Base-by-base conservation (phyloP, 371 early-diverging fungal genomes). In the Capniomyces stellatus region DNA sequence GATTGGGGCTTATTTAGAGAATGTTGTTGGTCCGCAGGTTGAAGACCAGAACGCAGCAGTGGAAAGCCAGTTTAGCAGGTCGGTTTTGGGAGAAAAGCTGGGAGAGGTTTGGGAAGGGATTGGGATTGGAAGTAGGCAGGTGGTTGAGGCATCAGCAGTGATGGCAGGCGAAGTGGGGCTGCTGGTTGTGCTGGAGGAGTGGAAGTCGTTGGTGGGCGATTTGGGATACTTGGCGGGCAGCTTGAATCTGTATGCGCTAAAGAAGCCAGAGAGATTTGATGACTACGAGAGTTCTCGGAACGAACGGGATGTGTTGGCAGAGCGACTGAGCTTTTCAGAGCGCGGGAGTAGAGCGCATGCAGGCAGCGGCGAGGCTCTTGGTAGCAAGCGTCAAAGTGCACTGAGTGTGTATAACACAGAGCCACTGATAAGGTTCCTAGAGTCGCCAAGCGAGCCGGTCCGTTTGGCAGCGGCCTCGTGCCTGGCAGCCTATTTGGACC, bases 401-500 rank as follows among this genome's bases (percentile, higher is more conserved):
- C n/a, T n/a, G n/a, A n/a, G n/a, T n/a, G n/a, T n/a, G n/a, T n/a
- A n/a, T n/a, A 82, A 82, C 43, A 63, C 73, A 2, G 49, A 49
- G 28, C 25, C 81, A 0, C 65, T 90, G 22, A 71, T 82, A 43
- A 69, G 67, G 15, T 62, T 90, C 27, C 65, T 90, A 21, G 69
- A 70, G 1, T 82, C 85, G 55, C 72, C 83, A 0, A 78, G 78
- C 25, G 74, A 78, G 24, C 67, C 82, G 0, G 84, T 90, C 2
- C 87, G 87, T 46, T 64, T 81, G 31, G 71, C 84, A 0, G 76
- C 89, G 0, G 81, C 87, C 0, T 77, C 81, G 69, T 79, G 79
- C 29, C 66, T 92, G 23, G 51, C 57, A 2, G 23, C 55, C 1
- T 25, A 54, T 46, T 44, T 59, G 4, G 54, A 40, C 1, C n/a